These are phyloP conservation scores for Podila minutissima DNA, from an alignment of 192 early-diverging fungal genomes.

Conservation along the genomic window DNA sequence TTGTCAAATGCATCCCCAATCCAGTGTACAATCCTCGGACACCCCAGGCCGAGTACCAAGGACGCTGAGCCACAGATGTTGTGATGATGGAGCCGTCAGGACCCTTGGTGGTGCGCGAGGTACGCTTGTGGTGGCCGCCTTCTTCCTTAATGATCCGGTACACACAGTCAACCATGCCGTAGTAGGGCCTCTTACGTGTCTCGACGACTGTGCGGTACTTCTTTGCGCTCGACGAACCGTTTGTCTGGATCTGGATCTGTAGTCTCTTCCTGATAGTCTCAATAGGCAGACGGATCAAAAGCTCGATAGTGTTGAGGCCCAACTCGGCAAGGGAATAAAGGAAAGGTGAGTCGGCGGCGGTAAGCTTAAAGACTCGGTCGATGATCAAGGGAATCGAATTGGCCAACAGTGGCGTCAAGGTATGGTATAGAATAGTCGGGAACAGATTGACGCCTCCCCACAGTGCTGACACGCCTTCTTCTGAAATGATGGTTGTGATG, in stretches of 20 bases:
- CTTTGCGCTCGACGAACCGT: conserved; percentile 46
- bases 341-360: conserved; percentile 74
- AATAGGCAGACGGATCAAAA: conserved; percentile 83
- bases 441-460: conserved; percentile 79
- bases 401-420: conserved; percentile 78
- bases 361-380: conserved; percentile 71
- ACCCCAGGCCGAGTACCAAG: conserved; percentile 66
- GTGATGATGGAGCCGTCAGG: conserved; percentile 17
- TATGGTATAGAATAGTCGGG: conserved; percentile 85
- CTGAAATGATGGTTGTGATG: conserved; percentile 76
- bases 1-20: conserved; percentile 71
- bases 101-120: conserved; percentile 13
- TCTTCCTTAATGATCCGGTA: conserved; percentile 83
- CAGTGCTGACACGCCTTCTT: conserved; percentile 76
- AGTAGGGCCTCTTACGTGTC: conserved; percentile 74
- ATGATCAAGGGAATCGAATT: conserved; percentile 74
- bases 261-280: conserved; percentile 90
- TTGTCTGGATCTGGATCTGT: conserved; percentile 74
- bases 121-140: conserved; percentile 60
- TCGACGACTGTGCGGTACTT: conserved; percentile 73
- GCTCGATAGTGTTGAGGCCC: conserved; percentile 76
- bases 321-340: conserved; percentile 73
- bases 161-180: conserved; percentile 74
- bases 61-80: conserved; percentile 13
- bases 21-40: conserved; percentile 80